Percentiles rank a stretch among this genome's conserved stretches.
Conservation (phyloP, 2,329 filamentous ascomycete species). For the Pseudogymnoascus sp. region DNA sequence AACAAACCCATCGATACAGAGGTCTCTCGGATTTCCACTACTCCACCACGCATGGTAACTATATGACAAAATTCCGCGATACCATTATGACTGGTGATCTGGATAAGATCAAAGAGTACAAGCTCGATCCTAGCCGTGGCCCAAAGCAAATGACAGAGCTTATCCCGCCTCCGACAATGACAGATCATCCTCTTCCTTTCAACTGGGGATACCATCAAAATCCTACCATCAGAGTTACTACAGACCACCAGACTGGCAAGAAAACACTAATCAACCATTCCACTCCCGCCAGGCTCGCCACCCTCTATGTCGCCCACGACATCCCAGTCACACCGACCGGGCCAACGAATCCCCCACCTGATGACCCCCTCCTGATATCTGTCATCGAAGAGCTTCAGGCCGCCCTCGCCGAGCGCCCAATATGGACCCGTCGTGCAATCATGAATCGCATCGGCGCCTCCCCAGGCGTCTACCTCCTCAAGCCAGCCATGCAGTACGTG, state of each 20-base stretch:
- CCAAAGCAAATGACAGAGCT: slow-evolving; percentile 57
- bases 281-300: slow-evolving; percentile 17
- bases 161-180: slow-evolving; percentile 72
- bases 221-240: slow-evolving; percentile 48
- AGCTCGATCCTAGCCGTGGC: slow-evolving; percentile 56
- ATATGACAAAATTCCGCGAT: slow-evolving; percentile 64
- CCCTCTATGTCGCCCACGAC: slow-evolving; percentile 21
- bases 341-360: slow-evolving; percentile 15
- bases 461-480: slow-evolving; percentile 51
- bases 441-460: slow-evolving; percentile 59
- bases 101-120: slow-evolving; percentile 56
- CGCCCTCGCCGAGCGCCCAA: slow-evolving; percentile 66
- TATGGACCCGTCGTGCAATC: slow-evolving; percentile 80
- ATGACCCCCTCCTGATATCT: slow-evolving; percentile 50
- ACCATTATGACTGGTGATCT: slow-evolving; percentile 64
- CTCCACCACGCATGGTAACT: slow-evolving; percentile 58
- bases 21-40: slow-evolving; percentile 82
- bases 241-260: slow-evolving; percentile 26
- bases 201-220: slow-evolving; percentile 82
- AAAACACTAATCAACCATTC: slow-evolving; percentile 24
- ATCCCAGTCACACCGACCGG: slow-evolving; percentile 17
- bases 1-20: slow-evolving; percentile 79
- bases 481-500: slow-evolving; percentile 72
- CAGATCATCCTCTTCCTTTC: slow-evolving; percentile 66
- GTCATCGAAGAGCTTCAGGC: slow-evolving; percentile 57